phyloP scores from a whole-genome alignment of 1,139 yeast genomes.

The Geotrichum europaeum region DNA sequence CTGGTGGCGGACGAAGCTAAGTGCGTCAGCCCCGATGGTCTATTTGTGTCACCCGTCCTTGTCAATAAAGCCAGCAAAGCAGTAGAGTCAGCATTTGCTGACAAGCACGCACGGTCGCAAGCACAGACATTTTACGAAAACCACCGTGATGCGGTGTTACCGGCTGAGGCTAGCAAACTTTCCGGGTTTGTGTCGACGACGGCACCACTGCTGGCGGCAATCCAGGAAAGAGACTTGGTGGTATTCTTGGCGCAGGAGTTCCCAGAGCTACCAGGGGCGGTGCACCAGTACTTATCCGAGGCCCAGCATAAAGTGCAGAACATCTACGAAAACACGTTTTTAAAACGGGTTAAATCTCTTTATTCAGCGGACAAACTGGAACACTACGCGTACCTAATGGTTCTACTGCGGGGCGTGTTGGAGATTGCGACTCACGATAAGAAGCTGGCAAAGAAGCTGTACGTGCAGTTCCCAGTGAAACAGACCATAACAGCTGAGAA shows the following conservation, averaged over 20 bases:
- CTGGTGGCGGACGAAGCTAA: neutral
- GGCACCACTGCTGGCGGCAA: neutral
- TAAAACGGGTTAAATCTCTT: neutral
- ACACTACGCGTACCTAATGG: slow-evolving; percentile 5
- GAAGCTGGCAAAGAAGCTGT: slow-evolving; percentile 18
- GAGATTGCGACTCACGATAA: slow-evolving; percentile 15
- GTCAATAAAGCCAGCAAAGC: neutral
- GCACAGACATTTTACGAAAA: neutral
- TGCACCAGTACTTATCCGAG: neutral
- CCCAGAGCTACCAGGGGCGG: neutral
- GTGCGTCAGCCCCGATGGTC: neutral
- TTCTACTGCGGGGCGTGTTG: slow-evolving; percentile 20
- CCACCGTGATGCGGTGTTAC: neutral
- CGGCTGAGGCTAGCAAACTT: neutral
- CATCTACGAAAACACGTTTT: neutral
- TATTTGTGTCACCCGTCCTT: neutral
- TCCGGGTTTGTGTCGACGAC: neutral
- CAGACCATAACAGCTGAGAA: neutral
- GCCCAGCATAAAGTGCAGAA: neutral
- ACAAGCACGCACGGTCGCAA: neutral
- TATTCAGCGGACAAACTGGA: neutral
- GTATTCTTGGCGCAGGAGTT: neutral
- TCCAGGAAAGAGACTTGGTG: neutral
- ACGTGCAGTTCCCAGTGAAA: neutral
- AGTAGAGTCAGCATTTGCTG: neutral